phyloP scores from a whole-genome alignment of 2,329 filamentous ascomycete species.

The Aspergillus melleus region DNA sequence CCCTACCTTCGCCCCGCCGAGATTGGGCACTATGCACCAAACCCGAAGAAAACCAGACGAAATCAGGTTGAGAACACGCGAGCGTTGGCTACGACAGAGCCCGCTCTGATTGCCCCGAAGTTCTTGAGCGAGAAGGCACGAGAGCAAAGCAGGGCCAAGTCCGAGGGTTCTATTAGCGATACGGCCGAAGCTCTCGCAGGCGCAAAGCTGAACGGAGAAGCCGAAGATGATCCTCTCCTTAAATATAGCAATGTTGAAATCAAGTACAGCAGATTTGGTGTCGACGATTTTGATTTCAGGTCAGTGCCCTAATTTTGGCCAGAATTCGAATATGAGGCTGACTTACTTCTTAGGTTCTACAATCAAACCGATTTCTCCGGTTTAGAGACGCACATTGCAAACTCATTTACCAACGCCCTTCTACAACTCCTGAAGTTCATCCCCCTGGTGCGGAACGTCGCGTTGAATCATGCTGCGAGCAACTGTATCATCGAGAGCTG shows the following conservation, averaged over 20 bases:
- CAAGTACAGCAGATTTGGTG: constrained; percentile 97
- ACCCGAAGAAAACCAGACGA: constrained; percentile 69
- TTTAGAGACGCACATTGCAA: constrained; percentile 92
- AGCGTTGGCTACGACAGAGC: constrained; percentile 58
- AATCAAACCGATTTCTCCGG: constrained; percentile 92
- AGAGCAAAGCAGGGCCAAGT: constrained; percentile 51
- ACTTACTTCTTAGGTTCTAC: constrained; percentile 66
- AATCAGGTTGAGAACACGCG: constrained; percentile 84
- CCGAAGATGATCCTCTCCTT: constrained; percentile 77
- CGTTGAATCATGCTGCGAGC: constrained; percentile 84
- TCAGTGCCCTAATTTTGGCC: constrained; percentile 58
- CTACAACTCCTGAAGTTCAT: constrained; percentile 91
- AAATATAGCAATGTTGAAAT: constrained; percentile 96
- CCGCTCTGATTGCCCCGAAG: constrained; percentile 73
- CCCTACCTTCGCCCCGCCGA: constrained; percentile 69
- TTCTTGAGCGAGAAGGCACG: constrained; percentile 93
- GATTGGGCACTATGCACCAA: constrained; percentile 75
- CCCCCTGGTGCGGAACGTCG: constrained; percentile 80
- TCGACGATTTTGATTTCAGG: constrained; percentile 99
- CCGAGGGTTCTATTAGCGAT: constrained; percentile 51
- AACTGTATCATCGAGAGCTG: constrained; percentile 81
- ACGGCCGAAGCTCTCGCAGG: constrained; percentile 66
- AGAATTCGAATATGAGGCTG: neutral
- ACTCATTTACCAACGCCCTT: constrained; percentile 92
- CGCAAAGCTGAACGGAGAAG: constrained; percentile 67